Evolutionary conservation across 495 filamentous ascomycete genomes (phyloP), one percentile per base, ranked within the genome.

Genomic region (Staphylotrichum longicolle): DNA sequence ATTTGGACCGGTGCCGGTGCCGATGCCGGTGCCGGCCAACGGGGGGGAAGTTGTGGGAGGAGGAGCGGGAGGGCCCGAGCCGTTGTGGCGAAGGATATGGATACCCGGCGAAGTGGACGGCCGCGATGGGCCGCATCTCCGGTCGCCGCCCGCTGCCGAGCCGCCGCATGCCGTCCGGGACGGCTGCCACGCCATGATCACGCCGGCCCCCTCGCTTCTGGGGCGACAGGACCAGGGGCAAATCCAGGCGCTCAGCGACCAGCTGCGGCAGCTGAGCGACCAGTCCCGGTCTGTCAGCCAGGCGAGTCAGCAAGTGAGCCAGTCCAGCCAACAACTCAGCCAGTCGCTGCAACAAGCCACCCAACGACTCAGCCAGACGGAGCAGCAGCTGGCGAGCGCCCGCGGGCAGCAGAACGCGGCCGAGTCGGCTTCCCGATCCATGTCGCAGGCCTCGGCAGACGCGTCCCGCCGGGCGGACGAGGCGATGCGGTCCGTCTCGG

Each of bases 191-290:
- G 59, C 63, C 47, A 62, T 47, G 42, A 66, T 68, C 50, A 68
- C 63, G 14, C 64, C 70, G 5, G 32, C 66, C 1, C 68, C 62
- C 8, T 49, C 58, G 6, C 55, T 70, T 12, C 33, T 63, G 4
- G 8, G 5, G 34, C 73, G 75, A 33, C 75, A 77, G 54, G 73
- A 78, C 48, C 62, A 76, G 46, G 70, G 72, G 41, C 76, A 78
- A 52, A 69, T 78, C 45, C 68, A 73, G 32, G 72, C 74, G 35
- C 73, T 78, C 27, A 76, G 73, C 50, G 20, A 64, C 58, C 72
- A 76, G 39, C 67, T 79, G 3, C 68, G 58, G 39, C 65, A 57
- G 8, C 58, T 79, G 10, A 63, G 59, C 52, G 20, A 61, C 12
- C 49, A 54, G 20, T 78, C 70, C 2, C 64, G 72, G 39, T 69